phyloP scores from a whole-genome alignment of 495 filamentous ascomycete genomes.

The Chaetomidium leptoderma region DNA sequence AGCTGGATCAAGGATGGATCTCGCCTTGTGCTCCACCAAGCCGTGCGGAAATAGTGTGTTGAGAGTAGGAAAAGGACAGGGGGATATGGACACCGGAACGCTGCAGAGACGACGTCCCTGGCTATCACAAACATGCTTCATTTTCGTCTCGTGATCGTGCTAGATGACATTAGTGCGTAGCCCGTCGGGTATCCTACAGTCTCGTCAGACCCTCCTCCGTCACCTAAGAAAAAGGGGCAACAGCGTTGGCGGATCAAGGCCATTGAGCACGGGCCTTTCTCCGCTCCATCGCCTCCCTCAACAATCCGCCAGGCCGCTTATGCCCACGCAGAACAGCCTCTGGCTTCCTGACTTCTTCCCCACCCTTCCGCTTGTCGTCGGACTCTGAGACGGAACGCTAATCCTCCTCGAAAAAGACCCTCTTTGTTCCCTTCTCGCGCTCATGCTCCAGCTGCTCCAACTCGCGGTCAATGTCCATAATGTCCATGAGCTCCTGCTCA shows the following conservation, averaged over 20 bases:
- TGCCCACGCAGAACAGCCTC: not conserved
- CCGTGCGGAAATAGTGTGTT: constrained; percentile 46
- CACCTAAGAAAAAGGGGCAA: no score
- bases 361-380: not conserved
- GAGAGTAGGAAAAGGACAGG: not conserved
- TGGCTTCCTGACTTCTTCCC: not conserved
- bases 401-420: constrained; percentile 45
- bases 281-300: constrained; percentile 6
- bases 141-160: constrained; percentile 12
- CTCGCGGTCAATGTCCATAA: constrained; percentile 54
- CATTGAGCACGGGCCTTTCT: not conserved
- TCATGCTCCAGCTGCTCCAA: constrained; percentile 45
- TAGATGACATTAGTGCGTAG: constrained; percentile 15
- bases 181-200: constrained; percentile 16
- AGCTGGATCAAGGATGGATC: constrained; percentile 57
- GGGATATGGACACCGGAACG: not conserved
- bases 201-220: not conserved
- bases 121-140: constrained; percentile 7
- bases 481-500: constrained; percentile 51
- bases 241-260: not conserved
- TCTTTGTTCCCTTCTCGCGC: constrained; percentile 42
- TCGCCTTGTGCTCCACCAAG: constrained; percentile 62
- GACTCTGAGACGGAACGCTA: constrained; percentile 20
- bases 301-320: not conserved
- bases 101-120: not conserved